Evolutionary conservation across 2,329 filamentous ascomycete species (phyloP).

Genomic region (Colletotrichum graminicola): DNA sequence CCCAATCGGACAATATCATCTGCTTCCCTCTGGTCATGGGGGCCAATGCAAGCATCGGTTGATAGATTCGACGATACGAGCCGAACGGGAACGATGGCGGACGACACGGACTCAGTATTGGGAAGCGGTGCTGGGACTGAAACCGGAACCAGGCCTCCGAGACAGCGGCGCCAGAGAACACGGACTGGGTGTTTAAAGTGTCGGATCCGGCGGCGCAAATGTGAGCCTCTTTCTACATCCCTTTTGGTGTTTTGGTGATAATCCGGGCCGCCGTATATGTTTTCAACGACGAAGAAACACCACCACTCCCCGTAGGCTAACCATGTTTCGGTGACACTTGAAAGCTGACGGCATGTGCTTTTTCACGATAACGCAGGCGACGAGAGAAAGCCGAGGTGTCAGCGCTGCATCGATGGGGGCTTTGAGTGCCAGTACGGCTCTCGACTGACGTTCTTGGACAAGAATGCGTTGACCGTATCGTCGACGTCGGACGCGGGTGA

Average conservation of each 20-base stretch:
- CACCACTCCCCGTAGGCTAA: background rate
- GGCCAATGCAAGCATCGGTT: constrained; percentile 6
- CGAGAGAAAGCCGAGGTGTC: constrained; percentile 62
- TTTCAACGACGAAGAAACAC: background rate
- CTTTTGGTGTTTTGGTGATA: background rate
- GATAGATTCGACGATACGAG: background rate
- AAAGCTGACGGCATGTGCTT: background rate
- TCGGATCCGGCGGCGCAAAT: constrained; percentile 62
- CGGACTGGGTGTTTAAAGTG: constrained; percentile 63
- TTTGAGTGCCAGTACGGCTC: constrained; percentile 63
- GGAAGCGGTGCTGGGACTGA: constrained; percentile 16
- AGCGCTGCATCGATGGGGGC: constrained; percentile 59
- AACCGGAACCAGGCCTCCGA: constrained; percentile 15
- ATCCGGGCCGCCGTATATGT: background rate
- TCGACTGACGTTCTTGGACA: constrained; percentile 60
- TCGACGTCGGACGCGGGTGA: constrained; percentile 22
- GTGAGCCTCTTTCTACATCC: constrained; percentile 47
- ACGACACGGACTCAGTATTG: constrained; percentile 29
- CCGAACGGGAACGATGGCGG: constrained; percentile 26
- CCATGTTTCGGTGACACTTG: background rate
- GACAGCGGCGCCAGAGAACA: constrained; percentile 46
- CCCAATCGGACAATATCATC: constrained; percentile 42
- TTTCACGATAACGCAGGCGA: constrained; percentile 55
- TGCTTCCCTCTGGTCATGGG: constrained; percentile 22
- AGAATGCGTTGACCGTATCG: constrained; percentile 59